These are phyloP conservation scores for Blastomyces percursus DNA, from an alignment of 2,329 filamentous ascomycete genomes.

Conservation along the genomic window DNA sequence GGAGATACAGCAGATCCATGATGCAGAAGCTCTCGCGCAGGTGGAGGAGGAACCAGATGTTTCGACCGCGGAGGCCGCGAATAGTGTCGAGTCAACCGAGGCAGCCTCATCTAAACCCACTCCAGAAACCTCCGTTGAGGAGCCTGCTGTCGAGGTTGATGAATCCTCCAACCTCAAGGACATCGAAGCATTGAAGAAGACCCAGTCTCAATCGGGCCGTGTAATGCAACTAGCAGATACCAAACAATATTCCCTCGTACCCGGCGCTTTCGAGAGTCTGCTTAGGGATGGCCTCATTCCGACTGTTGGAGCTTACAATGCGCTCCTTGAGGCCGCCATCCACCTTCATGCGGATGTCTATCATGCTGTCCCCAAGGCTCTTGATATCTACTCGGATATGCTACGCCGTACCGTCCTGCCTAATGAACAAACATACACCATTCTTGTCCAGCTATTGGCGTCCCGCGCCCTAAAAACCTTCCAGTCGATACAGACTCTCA, in stretches of 20 bases:
- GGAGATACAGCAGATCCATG: constrained; percentile 54
- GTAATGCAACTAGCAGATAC: constrained; percentile 61
- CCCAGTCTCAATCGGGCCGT: constrained; percentile 63
- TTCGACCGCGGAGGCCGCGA: constrained; percentile 18
- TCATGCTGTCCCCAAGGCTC: constrained; percentile 77
- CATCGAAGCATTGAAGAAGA: constrained; percentile 38
- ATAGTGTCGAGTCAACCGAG: constrained; percentile 13
- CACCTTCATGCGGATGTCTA: constrained; percentile 67
- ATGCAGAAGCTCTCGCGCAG: constrained; percentile 39
- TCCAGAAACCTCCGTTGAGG: constrained; percentile 15
- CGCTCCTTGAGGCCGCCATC: constrained; percentile 73
- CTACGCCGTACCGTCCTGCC: constrained; percentile 71
- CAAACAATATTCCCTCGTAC: constrained; percentile 74
- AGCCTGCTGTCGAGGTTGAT: constrained; percentile 32
- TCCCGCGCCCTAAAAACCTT: constrained; percentile 69
- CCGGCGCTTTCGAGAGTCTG: constrained; percentile 82
- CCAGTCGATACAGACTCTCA: constrained; percentile 58
- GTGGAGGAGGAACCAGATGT: constrained; percentile 20
- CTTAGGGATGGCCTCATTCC: constrained; percentile 71
- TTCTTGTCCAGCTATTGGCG: constrained; percentile 72
- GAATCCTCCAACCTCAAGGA: constrained; percentile 51
- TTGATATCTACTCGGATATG: constrained; percentile 97
- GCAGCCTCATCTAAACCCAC: constrained; percentile 20
- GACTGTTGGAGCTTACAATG: constrained; percentile 80
- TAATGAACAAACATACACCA: constrained; percentile 76